phyloP scores from a whole-genome alignment of 345 rosid species.

The Ceriops zippeliana region DNA sequence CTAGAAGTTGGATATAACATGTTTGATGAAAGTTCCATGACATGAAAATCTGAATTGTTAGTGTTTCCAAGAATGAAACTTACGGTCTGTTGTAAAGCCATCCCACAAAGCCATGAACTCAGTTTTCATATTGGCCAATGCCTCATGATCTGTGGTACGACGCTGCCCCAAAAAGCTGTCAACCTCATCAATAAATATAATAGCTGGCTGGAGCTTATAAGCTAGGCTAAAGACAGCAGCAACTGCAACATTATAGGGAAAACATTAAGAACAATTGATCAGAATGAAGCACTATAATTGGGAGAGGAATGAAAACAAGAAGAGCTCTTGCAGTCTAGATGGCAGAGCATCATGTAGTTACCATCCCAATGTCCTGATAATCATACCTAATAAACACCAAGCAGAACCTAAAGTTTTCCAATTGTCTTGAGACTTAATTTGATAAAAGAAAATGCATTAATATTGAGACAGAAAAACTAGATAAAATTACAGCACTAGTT shows the following conservation, averaged over 20 bases:
- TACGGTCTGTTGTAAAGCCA: constrained; percentile 96
- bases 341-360: not conserved
- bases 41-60: not conserved
- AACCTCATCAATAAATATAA: constrained; percentile 95
- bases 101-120: constrained; percentile 99
- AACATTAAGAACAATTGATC: not conserved
- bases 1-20: not conserved
- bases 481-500: too few relatives aligned
- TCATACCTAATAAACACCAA: too few relatives aligned
- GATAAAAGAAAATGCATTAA: too few relatives aligned
- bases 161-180: constrained; percentile 97
- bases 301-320: not conserved
- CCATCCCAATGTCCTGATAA: too few relatives aligned
- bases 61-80: constrained; percentile 29
- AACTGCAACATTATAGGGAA: constrained; percentile 46
- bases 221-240: constrained; percentile 97
- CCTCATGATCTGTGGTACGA: constrained; percentile 81
- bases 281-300: not conserved
- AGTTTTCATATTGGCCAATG: constrained; percentile 91
- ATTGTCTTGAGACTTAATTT: too few relatives aligned
- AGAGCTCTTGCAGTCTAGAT: not conserved
- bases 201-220: constrained; percentile 90
- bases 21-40: not conserved
- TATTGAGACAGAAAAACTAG: too few relatives aligned
- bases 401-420: too few relatives aligned